phyloP scores from a whole-genome alignment of 805 yeast genomes.

The Teunomyces gatunensis region DNA sequence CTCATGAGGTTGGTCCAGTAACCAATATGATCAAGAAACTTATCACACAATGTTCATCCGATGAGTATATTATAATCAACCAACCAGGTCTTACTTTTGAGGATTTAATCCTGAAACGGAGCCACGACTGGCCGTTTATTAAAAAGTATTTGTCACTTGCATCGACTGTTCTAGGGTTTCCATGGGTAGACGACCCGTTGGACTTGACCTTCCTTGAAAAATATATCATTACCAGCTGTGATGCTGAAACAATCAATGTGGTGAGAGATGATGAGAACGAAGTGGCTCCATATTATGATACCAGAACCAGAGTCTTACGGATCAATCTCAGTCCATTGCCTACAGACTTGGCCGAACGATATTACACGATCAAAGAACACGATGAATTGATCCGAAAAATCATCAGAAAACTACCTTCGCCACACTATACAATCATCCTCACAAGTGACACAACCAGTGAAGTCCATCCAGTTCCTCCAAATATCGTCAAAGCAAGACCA shows the following conservation, averaged over 20 bases:
- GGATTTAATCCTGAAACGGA: constrained; percentile 28
- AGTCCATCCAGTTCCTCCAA: constrained; percentile 31
- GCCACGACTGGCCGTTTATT: constrained; percentile 45
- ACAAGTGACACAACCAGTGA: constrained; percentile 33
- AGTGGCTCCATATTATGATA: constrained; percentile 58
- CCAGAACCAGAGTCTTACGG: constrained; percentile 58
- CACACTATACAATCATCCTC: constrained; percentile 60
- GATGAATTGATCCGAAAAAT: constrained; percentile 53
- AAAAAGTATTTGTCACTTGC: constrained; percentile 51
- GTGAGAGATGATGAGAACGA: constrained; percentile 43
- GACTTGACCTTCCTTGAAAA: constrained; percentile 45
- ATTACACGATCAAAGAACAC: constrained; percentile 32
- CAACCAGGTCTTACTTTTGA: constrained; percentile 35
- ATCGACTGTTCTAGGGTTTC: constrained; percentile 62
- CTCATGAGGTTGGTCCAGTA: constrained; percentile 23
- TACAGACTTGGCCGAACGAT: constrained; percentile 16
- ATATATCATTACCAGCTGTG: constrained; percentile 48
- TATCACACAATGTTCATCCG: constrained; percentile 39
- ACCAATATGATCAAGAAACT: constrained; percentile 35
- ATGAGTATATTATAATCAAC: constrained; percentile 35
- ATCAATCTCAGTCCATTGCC: constrained; percentile 55
- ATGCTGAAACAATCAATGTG: constrained; percentile 43
- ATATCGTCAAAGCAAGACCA: constrained; percentile 29
- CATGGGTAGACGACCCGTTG: constrained; percentile 42
- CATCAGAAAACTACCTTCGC: constrained; percentile 71